Percentiles rank a stretch among this genome's conserved stretches.
Conservation (phyloP, 805 yeast species). For the Yamadazyma ubonensis region DNA sequence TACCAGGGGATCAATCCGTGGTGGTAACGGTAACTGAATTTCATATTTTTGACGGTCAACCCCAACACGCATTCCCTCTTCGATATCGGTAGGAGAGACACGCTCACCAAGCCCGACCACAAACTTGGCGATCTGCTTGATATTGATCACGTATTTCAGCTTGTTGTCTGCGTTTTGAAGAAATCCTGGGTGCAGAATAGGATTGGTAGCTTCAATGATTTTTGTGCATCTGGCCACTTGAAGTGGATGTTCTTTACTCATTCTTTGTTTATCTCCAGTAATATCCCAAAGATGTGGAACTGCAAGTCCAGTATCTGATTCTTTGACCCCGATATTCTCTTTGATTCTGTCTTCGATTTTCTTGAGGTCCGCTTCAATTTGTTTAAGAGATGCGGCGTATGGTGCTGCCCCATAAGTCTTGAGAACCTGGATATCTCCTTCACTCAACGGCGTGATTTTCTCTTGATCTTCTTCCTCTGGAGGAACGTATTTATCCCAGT, state of each 20-base stretch:
- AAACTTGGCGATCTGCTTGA: slow-evolving; percentile 95
- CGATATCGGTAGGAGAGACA: slow-evolving; percentile 97
- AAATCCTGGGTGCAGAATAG: slow-evolving; percentile 31
- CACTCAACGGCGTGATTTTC: slow-evolving; percentile 82
- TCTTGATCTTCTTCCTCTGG: slow-evolving; percentile 73
- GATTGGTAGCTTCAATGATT: slow-evolving; percentile 67
- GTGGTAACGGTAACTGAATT: slow-evolving; percentile 96
- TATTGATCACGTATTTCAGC: slow-evolving; percentile 90
- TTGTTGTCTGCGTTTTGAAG: slow-evolving; percentile 72
- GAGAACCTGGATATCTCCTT: slow-evolving; percentile 95
- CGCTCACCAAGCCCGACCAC: slow-evolving; percentile 96
- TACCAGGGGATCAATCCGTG: slow-evolving; percentile 95
- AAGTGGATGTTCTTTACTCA: slow-evolving; percentile 90
- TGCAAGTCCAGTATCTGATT: slow-evolving; percentile 96
- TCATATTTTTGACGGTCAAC: slow-evolving; percentile 97
- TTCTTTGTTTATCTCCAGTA: slow-evolving; percentile 90
- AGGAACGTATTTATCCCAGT: slow-evolving; percentile 96
- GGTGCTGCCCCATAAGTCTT: slow-evolving; percentile 98
- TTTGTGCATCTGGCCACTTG: slow-evolving; percentile 99
- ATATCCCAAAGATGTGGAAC: slow-evolving; percentile 98
- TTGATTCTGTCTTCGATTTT: slow-evolving; percentile 83
- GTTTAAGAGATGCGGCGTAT: slow-evolving; percentile 76
- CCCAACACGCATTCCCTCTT: slow-evolving; percentile 99
- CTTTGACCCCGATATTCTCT: slow-evolving; percentile 91
- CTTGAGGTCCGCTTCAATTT: slow-evolving; percentile 82